These are phyloP conservation scores for Capronia epimyces DNA, from an alignment of 2,329 filamentous ascomycete species.

Conservation along the genomic window DNA sequence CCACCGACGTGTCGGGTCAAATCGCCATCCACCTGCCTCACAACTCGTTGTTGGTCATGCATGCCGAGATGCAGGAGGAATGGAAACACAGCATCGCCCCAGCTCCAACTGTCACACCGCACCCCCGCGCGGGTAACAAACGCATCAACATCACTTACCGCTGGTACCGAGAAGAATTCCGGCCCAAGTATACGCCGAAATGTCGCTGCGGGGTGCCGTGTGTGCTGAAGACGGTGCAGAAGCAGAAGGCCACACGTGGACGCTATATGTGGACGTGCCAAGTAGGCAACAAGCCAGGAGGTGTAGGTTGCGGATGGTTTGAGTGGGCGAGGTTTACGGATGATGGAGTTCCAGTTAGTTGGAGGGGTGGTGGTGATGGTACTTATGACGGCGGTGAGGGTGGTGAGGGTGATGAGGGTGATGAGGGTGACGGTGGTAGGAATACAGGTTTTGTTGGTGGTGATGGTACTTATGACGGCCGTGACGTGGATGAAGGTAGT, in stretches of 20 bases:
- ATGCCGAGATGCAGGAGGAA: conserved; percentile 94
- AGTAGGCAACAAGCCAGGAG: conserved; percentile 44
- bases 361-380: conserved; percentile 3
- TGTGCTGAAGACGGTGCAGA: conserved; percentile 71
- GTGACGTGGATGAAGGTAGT: neutral
- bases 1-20: conserved; percentile 66
- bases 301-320: conserved; percentile 67
- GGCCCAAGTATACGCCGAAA: conserved; percentile 69
- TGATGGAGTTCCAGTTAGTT: conserved; percentile 72
- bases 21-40: conserved; percentile 91
- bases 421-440: neutral
- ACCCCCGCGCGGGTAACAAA: conserved; percentile 71
- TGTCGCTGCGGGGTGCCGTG: conserved; percentile 69
- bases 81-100: conserved; percentile 89
- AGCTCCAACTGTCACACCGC: conserved; percentile 70
- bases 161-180: conserved; percentile 70
- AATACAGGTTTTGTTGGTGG: neutral
- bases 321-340: conserved; percentile 83
- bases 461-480: neutral
- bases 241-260: conserved; percentile 68
- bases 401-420: too few relatives aligned
- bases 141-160: conserved; percentile 94
- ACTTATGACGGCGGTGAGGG: neutral
- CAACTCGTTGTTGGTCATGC: conserved; percentile 91
- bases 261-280: conserved; percentile 95